These are phyloP conservation scores for Linderniella brevidens DNA, from an alignment of 257 asterid genomes.

Conservation along the genomic window DNA sequence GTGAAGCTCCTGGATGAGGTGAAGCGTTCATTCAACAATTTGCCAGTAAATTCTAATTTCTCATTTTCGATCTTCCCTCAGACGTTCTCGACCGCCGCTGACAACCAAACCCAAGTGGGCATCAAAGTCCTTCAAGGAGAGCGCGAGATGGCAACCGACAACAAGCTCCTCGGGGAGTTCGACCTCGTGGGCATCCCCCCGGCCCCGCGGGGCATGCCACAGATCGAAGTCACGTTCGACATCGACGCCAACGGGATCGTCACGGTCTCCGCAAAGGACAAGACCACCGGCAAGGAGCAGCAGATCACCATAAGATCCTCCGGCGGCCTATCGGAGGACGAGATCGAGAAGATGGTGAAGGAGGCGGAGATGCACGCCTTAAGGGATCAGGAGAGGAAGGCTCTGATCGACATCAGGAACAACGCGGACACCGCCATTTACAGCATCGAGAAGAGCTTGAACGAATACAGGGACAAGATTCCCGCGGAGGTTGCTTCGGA, in stretches of 20 bases:
- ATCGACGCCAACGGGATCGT: slow-evolving; percentile 62
- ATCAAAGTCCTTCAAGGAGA: slow-evolving; percentile 63
- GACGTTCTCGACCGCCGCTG: slow-evolving; percentile 65
- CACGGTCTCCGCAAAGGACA: slow-evolving; percentile 54
- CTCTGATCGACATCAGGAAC: slow-evolving; percentile 43
- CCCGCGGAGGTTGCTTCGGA: slow-evolving; percentile 36
- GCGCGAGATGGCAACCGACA: slow-evolving; percentile 48
- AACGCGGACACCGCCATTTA: slow-evolving; percentile 46
- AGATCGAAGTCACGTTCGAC: slow-evolving; percentile 50
- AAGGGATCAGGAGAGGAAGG: slow-evolving; percentile 51
- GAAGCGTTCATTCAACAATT: too few relatives aligned
- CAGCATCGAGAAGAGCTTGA: slow-evolving; percentile 42
- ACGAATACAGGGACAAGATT: slow-evolving; percentile 45
- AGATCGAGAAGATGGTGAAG: slow-evolving; percentile 53
- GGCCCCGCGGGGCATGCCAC: slow-evolving; percentile 59
- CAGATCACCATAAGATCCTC: slow-evolving; percentile 51
- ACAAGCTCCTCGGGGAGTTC: slow-evolving; percentile 49
- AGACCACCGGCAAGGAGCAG: slow-evolving; percentile 50
- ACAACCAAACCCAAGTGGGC: slow-evolving; percentile 61
- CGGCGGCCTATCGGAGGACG: slow-evolving; percentile 50
- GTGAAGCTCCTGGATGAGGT: too few relatives aligned
- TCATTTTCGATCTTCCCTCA: slow-evolving; percentile 6
- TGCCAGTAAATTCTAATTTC: neutral
- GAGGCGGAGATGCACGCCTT: slow-evolving; percentile 61
- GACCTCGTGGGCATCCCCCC: slow-evolving; percentile 62